Evolutionary conservation across 371 early-diverging fungal genomes (phyloP).

Genomic region (Mortierella sp.): DNA sequence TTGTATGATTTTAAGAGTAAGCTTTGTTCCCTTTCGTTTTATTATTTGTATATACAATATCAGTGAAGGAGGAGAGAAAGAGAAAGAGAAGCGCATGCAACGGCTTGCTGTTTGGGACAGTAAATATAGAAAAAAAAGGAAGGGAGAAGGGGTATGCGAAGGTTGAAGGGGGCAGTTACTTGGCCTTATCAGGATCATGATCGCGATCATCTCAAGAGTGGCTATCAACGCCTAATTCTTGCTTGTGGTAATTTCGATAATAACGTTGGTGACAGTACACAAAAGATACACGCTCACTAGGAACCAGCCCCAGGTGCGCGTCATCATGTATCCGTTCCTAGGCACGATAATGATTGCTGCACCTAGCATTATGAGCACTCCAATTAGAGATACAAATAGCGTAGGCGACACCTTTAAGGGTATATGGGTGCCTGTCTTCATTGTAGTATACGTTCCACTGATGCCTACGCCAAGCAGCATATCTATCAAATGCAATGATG

Average conservation of each 20-base stretch:
- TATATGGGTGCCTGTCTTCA: constrained; percentile 64
- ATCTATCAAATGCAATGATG: constrained; percentile 53
- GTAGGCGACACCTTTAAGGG: constrained; percentile 67
- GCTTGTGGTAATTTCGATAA: constrained; percentile 20
- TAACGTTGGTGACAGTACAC: constrained; percentile 66
- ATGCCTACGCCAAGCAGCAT: constrained; percentile 85
- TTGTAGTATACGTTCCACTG: constrained; percentile 74
- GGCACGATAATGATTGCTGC: constrained; percentile 71
- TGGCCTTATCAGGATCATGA: no score
- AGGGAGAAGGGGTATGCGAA: neutral
- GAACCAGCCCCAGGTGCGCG: constrained; percentile 66
- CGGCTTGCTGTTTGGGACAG: neutral
- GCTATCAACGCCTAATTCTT: neutral
- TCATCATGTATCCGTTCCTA: constrained; percentile 68
- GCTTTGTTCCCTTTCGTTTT: neutral
- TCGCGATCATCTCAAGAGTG: no score
- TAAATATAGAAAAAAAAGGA: neutral
- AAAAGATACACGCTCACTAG: constrained; percentile 66
- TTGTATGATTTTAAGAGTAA: neutral
- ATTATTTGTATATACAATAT: neutral
- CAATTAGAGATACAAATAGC: constrained; percentile 70
- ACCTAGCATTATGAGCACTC: constrained; percentile 66
- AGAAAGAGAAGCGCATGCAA: neutral
- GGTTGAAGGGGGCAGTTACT: neutral
- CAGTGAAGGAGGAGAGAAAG: neutral